Percentiles rank a stretch among this genome's conserved stretches.
Evolutionary conservation across 2,329 filamentous ascomycete species (phyloP).

Genomic region (Paramyrothecium roridum): DNA sequence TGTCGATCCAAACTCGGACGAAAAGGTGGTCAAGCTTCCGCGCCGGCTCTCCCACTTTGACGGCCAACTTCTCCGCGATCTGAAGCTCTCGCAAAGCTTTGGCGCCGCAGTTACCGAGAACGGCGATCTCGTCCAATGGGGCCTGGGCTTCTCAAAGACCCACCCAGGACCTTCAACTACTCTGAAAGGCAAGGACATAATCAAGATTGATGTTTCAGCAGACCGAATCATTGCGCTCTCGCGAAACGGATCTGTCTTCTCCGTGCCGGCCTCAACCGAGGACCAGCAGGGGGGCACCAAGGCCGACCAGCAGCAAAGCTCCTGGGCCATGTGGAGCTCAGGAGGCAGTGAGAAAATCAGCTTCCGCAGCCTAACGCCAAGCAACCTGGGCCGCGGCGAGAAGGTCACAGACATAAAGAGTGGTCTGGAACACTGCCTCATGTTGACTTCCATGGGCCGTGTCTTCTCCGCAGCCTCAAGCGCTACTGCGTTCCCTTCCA

Average conservation of each 20-base stretch:
- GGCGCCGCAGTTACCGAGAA: constrained; percentile 85
- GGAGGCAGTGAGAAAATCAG: constrained; percentile 44
- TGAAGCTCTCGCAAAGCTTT: constrained; percentile 80
- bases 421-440: constrained; percentile 80
- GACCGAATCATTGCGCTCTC: constrained; percentile 82
- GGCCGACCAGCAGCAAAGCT: constrained; percentile 46
- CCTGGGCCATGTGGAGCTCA: constrained; percentile 71
- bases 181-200: constrained; percentile 75
- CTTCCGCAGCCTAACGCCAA: constrained; percentile 70
- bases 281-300: constrained; percentile 69
- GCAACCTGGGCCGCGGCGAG: constrained; percentile 64
- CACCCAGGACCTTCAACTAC: constrained; percentile 65
- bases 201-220: constrained; percentile 71
- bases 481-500: constrained; percentile 71
- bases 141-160: constrained; percentile 67
- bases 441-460: constrained; percentile 80
- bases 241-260: constrained; percentile 75
- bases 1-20: constrained; percentile 79
- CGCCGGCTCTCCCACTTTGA: constrained; percentile 79
- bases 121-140: constrained; percentile 92
- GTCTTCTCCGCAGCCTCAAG: constrained; percentile 87
- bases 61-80: constrained; percentile 75
- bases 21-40: constrained; percentile 75
- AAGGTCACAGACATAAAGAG: constrained; percentile 70
- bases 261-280: constrained; percentile 70